Conservation (phyloP, 2,329 filamentous ascomycete species). For the Aplosporella prunicola region DNA sequence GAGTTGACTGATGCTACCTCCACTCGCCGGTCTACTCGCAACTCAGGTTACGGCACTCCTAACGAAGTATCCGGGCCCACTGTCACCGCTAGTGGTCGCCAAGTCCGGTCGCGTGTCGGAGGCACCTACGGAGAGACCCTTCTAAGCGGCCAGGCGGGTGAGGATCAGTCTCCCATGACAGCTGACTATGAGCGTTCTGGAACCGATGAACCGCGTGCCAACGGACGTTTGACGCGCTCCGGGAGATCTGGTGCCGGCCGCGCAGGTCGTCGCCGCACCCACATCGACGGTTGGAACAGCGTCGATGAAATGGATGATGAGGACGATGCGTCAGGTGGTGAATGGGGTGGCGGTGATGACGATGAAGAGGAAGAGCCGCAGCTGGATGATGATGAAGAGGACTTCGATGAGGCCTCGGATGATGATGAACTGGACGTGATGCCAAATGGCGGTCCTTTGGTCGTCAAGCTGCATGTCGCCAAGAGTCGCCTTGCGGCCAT, state of each 20-base stretch:
- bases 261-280: conserved; percentile 33
- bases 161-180: conserved; percentile 32
- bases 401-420: conserved; percentile 33
- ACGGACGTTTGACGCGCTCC: conserved; percentile 35
- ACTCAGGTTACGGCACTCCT: conserved; percentile 64
- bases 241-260: conserved; percentile 20
- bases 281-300: conserved; percentile 48
- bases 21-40: conserved; percentile 53
- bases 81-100: conserved; percentile 76
- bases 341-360: conserved; percentile 67
- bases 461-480: conserved; percentile 5
- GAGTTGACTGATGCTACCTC: conserved; percentile 58
- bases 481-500: conserved; percentile 4
- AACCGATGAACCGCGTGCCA: conserved; percentile 34
- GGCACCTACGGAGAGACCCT: conserved; percentile 56
- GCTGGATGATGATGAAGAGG: conserved; percentile 49
- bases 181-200: conserved; percentile 36
- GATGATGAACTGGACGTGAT: conserved; percentile 15
- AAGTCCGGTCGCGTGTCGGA: conserved; percentile 58
- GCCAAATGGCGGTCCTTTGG: conserved; percentile 4
- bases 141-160: conserved; percentile 43
- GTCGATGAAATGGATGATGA: conserved; percentile 58
- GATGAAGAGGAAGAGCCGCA: conserved; percentile 57
- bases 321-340: conserved; percentile 52
- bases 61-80: conserved; percentile 55